Base-by-base conservation (phyloP, 495 filamentous ascomycete genomes). In the Pyrenula aspistea region DNA sequence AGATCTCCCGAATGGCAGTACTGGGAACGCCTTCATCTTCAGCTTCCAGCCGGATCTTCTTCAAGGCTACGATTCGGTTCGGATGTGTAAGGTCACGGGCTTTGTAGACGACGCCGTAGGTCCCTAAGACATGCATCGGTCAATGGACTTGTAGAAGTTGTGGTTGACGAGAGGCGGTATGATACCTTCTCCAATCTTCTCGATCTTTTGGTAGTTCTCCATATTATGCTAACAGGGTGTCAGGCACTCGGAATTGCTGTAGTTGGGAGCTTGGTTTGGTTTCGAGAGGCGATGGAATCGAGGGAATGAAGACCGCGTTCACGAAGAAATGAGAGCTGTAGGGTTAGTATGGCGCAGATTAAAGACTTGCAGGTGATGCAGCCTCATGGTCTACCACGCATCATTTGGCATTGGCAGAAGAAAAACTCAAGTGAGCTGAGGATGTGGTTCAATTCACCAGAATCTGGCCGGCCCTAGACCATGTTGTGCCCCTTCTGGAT, bases 141-240 rank as follows among this genome's bases (percentile, higher is more conserved):
- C 22, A 22, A 20, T 22, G 12, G 21, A 2, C 21, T 22, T n/a
- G 31, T 22, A 59, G 23, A 12, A 12, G 23, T 3, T 3, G 15
- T 36, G 10, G 56, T 19, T 4, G 15, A 49, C 24, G 56, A 31
- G 53, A 8, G 36, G 57, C 53, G 61, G 66, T 49, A n/a, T 4
- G 31, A 42, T 67, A 96, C 93, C 93, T 80, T 99, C 93, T 63
- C 93, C 93, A 71, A 99, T 94, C 76, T 99, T 99, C 78, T 99
- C 93, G 57, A 99, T 86, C 75, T 96, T 96, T 77, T 97, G 91
- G 71, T 99, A 99, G 70, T 96, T 96, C 68, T 99, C 93, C 93
- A 99, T 99, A 61, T 58, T 65, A 64, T 8, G 31, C 31, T 8
- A 42, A 42, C 31, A 15, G 15, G 31, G 8, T 42, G 31, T 42